A percentile compares a stretch with the other conserved stretches of the same genome.
Evolutionary conservation across 306 rosid genomes (phyloP).

Genomic region (Chamaecrista fasciculata): DNA sequence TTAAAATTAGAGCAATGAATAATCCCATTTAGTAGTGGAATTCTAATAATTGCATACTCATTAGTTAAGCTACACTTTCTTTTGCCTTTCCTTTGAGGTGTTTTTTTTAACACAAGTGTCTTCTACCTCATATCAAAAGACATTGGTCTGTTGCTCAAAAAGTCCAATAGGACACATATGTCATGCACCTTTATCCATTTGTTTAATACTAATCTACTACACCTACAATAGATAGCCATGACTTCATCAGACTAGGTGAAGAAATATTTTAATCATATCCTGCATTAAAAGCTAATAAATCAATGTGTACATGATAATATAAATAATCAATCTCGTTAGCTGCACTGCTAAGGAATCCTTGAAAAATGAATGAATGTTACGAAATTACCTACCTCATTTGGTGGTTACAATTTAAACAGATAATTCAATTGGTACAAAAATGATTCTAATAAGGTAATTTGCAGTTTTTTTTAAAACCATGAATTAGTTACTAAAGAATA

Average conservation of each 20-base stretch:
- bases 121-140: conserved; percentile 55
- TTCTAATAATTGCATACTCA: conserved; percentile 33
- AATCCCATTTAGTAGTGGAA: conserved; percentile 28
- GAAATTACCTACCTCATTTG: conserved; percentile 32
- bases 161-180: conserved; percentile 42
- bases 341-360: conserved; percentile 36
- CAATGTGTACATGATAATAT: conserved; percentile 50
- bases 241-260: conserved; percentile 41
- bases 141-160: conserved; percentile 35
- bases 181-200: conserved; percentile 37
- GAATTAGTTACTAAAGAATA: conserved; percentile 28
- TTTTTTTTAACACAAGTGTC: conserved; percentile 39
- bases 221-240: conserved; percentile 48
- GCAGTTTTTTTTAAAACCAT: conserved; percentile 11
- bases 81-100: conserved; percentile 17
- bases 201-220: conserved; percentile 38
- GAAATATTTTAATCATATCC: conserved; percentile 38
- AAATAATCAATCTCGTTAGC: conserved; percentile 34
- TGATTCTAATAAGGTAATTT: conserved; percentile 5
- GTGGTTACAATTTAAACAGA: conserved; percentile 3
- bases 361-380: conserved; percentile 13
- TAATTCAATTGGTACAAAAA: conserved; percentile 21
- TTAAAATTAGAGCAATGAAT: conserved; percentile 43
- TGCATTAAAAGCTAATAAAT: conserved; percentile 19
- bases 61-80: neutral